Evolutionary conservation across 2,329 filamentous ascomycete species (phyloP).

Genomic region (Penicillium brevicompactum): DNA sequence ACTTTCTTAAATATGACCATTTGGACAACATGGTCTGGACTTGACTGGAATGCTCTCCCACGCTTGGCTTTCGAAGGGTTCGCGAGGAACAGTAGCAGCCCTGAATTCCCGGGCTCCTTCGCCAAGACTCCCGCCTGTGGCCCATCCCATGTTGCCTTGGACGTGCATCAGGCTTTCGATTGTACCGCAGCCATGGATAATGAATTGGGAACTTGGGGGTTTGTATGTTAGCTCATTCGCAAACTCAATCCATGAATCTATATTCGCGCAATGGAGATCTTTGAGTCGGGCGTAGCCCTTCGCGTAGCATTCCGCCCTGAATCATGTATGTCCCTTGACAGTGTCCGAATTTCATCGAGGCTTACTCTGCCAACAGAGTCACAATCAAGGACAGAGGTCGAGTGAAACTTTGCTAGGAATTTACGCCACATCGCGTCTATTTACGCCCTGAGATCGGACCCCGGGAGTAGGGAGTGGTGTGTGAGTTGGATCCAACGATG

Average conservation of each 20-base stretch:
- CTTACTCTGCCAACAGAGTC: no score
- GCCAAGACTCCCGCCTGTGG: background rate
- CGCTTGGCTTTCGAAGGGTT: background rate
- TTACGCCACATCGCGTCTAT: no score
- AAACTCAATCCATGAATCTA: no score
- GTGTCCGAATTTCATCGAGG: no score
- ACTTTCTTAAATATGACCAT: conserved; percentile 6
- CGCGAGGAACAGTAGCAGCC: conserved; percentile 9
- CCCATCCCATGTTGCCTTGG: background rate
- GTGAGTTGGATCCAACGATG: no score
- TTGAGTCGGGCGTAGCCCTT: background rate
- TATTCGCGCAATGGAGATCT: background rate
- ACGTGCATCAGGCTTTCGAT: background rate
- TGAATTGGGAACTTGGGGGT: background rate
- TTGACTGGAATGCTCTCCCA: conserved; percentile 4
- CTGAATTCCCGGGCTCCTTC: conserved; percentile 12
- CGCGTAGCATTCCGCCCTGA: conserved; percentile 7
- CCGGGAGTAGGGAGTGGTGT: no score
- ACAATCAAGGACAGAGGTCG: no score
- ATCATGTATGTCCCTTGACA: background rate
- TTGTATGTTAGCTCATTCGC: background rate
- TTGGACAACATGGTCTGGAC: background rate
- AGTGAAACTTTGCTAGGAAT: no score
- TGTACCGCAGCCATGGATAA: no score
- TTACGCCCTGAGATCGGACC: no score